Percentiles rank a stretch among this genome's conserved stretches.
Conservation (phyloP, 2,329 filamentous ascomycete genomes). For the Chaetomiaceae sp. region DNA sequence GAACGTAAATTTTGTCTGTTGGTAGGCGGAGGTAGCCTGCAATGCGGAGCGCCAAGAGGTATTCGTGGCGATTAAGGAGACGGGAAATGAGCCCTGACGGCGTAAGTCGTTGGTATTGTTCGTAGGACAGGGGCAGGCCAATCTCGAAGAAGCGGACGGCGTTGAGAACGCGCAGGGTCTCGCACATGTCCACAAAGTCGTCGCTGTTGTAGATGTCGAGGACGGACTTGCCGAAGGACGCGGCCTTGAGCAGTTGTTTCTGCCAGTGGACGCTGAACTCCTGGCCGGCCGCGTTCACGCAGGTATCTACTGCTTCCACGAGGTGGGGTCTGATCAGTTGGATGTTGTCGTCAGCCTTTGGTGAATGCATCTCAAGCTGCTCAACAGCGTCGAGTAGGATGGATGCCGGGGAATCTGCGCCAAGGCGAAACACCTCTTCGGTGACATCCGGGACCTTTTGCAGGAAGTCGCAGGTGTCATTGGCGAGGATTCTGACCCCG, state of each 20-base stretch:
- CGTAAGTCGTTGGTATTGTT: conserved; percentile 87
- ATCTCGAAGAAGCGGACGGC: conserved; percentile 88
- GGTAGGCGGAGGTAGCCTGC: conserved; percentile 83
- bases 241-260: conserved; percentile 91
- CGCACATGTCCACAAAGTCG: conserved; percentile 98
- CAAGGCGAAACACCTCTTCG: conserved; percentile 83
- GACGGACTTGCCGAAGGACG: conserved; percentile 96
- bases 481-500: conserved; percentile 84
- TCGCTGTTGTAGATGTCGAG: conserved; percentile 97
- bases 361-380: conserved; percentile 86
- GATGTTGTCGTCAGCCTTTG: conserved; percentile 96
- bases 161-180: conserved; percentile 87
- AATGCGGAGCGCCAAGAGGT: conserved; percentile 82
- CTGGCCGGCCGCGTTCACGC: conserved; percentile 86
- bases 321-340: conserved; percentile 85
- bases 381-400: conserved; percentile 91
- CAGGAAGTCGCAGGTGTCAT: conserved; percentile 95
- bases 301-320: conserved; percentile 88
- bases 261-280: conserved; percentile 92
- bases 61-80: conserved; percentile 84
- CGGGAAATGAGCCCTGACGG: conserved; percentile 83
- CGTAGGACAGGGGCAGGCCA: conserved; percentile 84
- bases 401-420: conserved; percentile 82
- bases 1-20: conserved; percentile 86
- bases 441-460: conserved; percentile 86